phyloP scores from a whole-genome alignment of 1,139 yeast species.

The Ashbya aceris region DNA sequence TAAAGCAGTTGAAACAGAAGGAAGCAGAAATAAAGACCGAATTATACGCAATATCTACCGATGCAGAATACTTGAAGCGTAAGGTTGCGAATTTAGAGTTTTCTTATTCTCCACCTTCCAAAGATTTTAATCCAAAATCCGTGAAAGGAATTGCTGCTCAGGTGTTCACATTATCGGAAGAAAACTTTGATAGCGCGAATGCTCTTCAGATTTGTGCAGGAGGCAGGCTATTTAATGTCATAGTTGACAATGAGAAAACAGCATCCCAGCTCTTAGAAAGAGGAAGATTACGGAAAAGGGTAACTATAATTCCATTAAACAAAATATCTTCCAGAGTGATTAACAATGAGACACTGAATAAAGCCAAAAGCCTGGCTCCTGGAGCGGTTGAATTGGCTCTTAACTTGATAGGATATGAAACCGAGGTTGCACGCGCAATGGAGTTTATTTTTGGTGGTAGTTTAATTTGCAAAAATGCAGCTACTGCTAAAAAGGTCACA shows the following conservation, averaged over 20 bases:
- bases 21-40: slow-evolving; percentile 34
- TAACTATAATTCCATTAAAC: slow-evolving; percentile 86
- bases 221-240: slow-evolving; percentile 77
- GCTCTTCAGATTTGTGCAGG: slow-evolving; percentile 96
- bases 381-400: slow-evolving; percentile 82
- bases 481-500: slow-evolving; percentile 79
- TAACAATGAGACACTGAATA: slow-evolving; percentile 35
- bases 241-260: slow-evolving; percentile 78
- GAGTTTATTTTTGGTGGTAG: slow-evolving; percentile 85
- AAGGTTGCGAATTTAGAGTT: slow-evolving; percentile 71
- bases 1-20: slow-evolving; percentile 39
- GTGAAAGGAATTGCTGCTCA: slow-evolving; percentile 91
- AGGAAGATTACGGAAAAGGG: slow-evolving; percentile 73
- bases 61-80: slow-evolving; percentile 51
- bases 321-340: slow-evolving; percentile 58
- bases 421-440: slow-evolving; percentile 72
- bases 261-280: slow-evolving; percentile 74
- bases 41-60: slow-evolving; percentile 37
- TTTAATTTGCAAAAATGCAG: slow-evolving; percentile 76
- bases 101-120: slow-evolving; percentile 54
- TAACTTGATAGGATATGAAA: slow-evolving; percentile 65
- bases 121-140: slow-evolving; percentile 48
- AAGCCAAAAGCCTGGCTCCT: slow-evolving; percentile 57
- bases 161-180: slow-evolving; percentile 55
- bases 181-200: slow-evolving; percentile 53